These are phyloP conservation scores for Papiliotrema terrestris DNA, from an alignment of 1,284 basidiomycete genomes.

Conservation along the genomic window DNA sequence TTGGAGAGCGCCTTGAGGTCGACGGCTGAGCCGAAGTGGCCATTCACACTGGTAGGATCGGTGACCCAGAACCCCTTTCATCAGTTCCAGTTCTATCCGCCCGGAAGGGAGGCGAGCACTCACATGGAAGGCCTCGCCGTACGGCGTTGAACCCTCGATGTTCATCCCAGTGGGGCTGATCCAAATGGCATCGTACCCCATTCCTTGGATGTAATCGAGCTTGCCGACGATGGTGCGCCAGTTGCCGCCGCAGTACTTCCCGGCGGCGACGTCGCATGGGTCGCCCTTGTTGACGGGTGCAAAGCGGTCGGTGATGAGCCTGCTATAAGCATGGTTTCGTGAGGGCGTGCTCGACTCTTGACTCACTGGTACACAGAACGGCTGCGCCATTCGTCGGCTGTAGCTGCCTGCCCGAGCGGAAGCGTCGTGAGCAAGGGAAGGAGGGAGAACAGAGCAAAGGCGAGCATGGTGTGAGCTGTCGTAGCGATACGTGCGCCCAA, in stretches of 20 bases:
- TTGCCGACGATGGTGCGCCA: conserved; percentile 66
- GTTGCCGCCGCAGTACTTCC: conserved; percentile 67
- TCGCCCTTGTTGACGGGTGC: conserved; percentile 54
- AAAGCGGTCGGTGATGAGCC: conserved; percentile 70
- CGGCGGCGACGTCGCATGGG: conserved; percentile 54
- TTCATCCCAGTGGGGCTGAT: conserved; percentile 42
- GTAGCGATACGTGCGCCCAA: too few relatives aligned
- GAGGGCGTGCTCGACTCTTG: neutral
- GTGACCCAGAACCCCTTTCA: conserved; percentile 47
- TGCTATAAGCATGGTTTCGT: conserved; percentile 18
- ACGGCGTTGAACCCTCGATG: conserved; percentile 61
- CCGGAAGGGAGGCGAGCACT: conserved; percentile 1
- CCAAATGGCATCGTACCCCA: conserved; percentile 68
- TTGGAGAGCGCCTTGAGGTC: conserved; percentile 64
- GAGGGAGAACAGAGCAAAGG: conserved; percentile 5
- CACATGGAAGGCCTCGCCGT: conserved; percentile 45
- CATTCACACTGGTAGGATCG: conserved; percentile 62
- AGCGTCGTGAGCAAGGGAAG: conserved; percentile 13
- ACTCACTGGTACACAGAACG: conserved; percentile 36
- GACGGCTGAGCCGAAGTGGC: conserved; percentile 61
- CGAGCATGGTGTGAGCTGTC: neutral
- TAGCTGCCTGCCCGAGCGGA: conserved; percentile 22
- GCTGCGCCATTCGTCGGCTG: conserved; percentile 29
- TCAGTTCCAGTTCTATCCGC: neutral
- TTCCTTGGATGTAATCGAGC: conserved; percentile 69